Evolutionary conservation across 2,329 filamentous ascomycete species (phyloP), one percentile per base, ranked within the genome.

Genomic region (Zymoseptoria pseudotritici): DNA sequence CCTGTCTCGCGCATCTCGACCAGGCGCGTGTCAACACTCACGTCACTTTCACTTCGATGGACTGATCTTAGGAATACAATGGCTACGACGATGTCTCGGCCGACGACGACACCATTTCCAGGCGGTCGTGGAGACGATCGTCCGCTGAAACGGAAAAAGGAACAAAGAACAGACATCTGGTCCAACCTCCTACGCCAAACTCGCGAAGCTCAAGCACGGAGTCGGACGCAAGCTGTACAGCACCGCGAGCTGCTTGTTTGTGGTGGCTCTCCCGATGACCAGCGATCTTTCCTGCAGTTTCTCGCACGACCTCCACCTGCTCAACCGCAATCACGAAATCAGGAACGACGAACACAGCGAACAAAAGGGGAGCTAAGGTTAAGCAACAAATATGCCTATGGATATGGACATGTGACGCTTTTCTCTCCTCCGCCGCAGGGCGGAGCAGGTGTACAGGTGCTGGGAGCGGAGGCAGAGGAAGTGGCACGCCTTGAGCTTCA

Each of bases 121-220:
- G 36, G 36, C 17, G 36, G 36, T 6, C 36, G 36, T 4, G 36
- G 11, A 2, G 36, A 50, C 6, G 60, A 62, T 11, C 59, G 61
- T 13, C 60, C 60, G 3, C 54, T 52, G 29, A 61, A 59, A 24
- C 63, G 63, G 42, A 70, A 72, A 56, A 69, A 69, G 36, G 62
- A 66, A 31, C 63, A 65, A 52, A 68, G 70, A 6, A 67, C 64
- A 11, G 71, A 73, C 36, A 73, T 72, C 61, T 73, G 71, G 71
- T 68, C 69, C 29, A 66, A 62, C 58, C 67, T 73, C 54, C 66
- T 73, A 9, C 67, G 69, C 55, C 70, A 71, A 59, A 73, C 71
- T 24, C 69, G 69, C 58, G 69, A 71, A 66, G 71, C 71, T 20
- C 71, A 73, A 64, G 68, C 71, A 36, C 70, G 71, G n/a, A 68